Evolutionary conservation across 164 flowering plant species (phyloP), one percentile per base, ranked within the genome.

Genomic region (Saururus chinensis): DNA sequence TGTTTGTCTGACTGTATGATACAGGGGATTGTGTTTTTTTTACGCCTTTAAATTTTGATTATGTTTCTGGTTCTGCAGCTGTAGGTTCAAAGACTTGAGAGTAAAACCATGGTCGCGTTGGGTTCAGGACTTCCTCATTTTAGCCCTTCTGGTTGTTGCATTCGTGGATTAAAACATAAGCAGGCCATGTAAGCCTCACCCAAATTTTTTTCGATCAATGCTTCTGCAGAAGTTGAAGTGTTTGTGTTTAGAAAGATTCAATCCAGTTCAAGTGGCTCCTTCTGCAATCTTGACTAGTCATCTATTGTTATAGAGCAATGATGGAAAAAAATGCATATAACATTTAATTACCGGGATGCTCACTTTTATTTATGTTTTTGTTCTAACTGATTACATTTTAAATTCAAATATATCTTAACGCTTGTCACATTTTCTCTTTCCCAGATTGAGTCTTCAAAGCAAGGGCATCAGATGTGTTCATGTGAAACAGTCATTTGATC

Each of bases 361-460:
- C n/a, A n/a, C n/a, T n/a, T n/a, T n/a, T n/a, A n/a, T n/a, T n/a
- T n/a, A n/a, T n/a, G n/a, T n/a, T n/a, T n/a, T n/a, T n/a, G n/a
- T n/a, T n/a, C n/a, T n/a, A n/a, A n/a, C n/a, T n/a, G n/a, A n/a
- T 6, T 30, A 30, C 37, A 30, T 30, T 2, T 2, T 30, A 30
- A 2, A 30, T 30, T 30, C 6, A 6, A 30, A 30, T 30, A 30
- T 30, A 30, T 30, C 6, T 30, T 30, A 30, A 30, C 6, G 37
- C 6, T 30, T 30, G 2, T 30, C 2, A 30, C 37, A 2, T n/a
- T 30, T 30, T 60, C 52, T 51, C 10, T 70, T 19, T 59, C 55
- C 42, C 68, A 70, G 68, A 53, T 51, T 56, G 17, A 37, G 62
- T 22, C 19, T 37, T 45, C 68, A 52, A 20, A 21, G 53, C 54